Base-by-base conservation (phyloP, 148 eudicot genomes). In the Rhododendron ovatum region DNA sequence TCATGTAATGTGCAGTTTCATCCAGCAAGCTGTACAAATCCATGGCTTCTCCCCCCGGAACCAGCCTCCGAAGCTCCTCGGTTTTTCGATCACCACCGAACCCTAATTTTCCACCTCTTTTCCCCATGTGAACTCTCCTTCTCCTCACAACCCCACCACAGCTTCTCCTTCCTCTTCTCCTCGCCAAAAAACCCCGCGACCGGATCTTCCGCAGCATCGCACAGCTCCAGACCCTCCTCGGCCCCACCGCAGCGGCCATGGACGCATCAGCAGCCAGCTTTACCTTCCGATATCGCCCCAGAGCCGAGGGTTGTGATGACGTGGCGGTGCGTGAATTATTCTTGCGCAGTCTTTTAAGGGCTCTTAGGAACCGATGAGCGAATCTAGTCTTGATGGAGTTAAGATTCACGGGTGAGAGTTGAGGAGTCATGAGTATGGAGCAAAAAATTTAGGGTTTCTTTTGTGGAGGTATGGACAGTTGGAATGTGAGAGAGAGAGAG, bases 1-100 rank as follows among this genome's bases (percentile, higher is more conserved):
- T 91, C 15, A 95, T 89, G 80, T 96, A 96, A 87, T 96, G 95
- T 67, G 93, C 93, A 69, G 99, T 94, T 86, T 96, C 99, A 84
- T 88, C 92, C 85, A 96, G 88, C 89, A 96, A 87, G 35, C 89
- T 88, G 14, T 83, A 85, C 59, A 86, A 26, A 83, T 93, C 94
- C 99, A 96, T 92, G 33, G 39, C 89, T 79, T 93, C 91, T 2
- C 96, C 98, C 3, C 99, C 99, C 0, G 99, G 99, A 3, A 96
- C 96, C 78, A 96, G 85, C 90, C 85, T 88, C 33, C 95, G 83
- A 18, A 96, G 91, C 87, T 91, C 81, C 8, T 87, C 57, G 0
- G 85, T 45, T 30, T 30, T 71, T 35, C 59, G 85, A 0, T 86
- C 82, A n/a, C 18, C 76, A 17, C 22, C 81, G 14, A 17, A 7